A percentile compares a stretch with the other conserved stretches of the same genome.
phyloP scores from a whole-genome alignment of 2,329 filamentous ascomycete genomes.

The Colletotrichum lini region DNA sequence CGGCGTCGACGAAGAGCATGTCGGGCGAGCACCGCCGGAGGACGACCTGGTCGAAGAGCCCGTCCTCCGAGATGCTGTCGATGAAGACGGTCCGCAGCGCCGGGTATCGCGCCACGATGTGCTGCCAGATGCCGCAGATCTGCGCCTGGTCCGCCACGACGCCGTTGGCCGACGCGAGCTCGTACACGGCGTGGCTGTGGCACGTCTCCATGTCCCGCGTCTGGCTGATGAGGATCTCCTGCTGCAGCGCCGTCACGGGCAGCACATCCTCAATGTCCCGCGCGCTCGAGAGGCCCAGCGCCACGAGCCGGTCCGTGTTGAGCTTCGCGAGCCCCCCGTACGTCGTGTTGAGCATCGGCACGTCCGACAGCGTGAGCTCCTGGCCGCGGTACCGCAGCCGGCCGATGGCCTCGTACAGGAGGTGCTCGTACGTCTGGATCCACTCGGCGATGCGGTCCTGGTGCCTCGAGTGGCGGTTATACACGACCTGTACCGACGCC shows the following conservation, averaged over 20 bases:
- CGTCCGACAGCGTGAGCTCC: conserved; percentile 65
- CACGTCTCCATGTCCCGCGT: conserved; percentile 58
- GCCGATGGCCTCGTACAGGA: conserved; percentile 60
- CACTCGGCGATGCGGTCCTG: conserved; percentile 61
- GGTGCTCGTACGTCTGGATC: conserved; percentile 63
- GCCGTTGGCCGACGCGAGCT: conserved; percentile 57
- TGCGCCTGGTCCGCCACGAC: conserved; percentile 58
- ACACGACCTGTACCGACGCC: conserved; percentile 62
- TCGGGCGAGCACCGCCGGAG: conserved; percentile 62
- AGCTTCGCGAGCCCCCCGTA: conserved; percentile 62
- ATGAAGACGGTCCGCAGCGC: conserved; percentile 66
- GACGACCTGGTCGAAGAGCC: conserved; percentile 66
- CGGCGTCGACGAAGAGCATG: conserved; percentile 68
- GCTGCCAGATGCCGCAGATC: conserved; percentile 66
- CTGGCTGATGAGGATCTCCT: conserved; percentile 65
- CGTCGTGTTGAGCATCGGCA: conserved; percentile 63
- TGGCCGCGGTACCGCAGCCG: conserved; percentile 58
- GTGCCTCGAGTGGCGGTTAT: conserved; percentile 58
- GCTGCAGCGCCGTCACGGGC: conserved; percentile 63
- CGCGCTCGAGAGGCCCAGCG: conserved; percentile 57
- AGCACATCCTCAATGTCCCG: conserved; percentile 65
- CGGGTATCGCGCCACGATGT: conserved; percentile 61
- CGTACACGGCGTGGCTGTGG: conserved; percentile 63
- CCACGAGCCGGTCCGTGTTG: conserved; percentile 57
- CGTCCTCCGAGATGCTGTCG: conserved; percentile 63